A percentile compares a stretch with the other conserved stretches of the same genome.
Conservation (phyloP, 1,139 yeast genomes). For the Saccharomyces hybrid region DNA sequence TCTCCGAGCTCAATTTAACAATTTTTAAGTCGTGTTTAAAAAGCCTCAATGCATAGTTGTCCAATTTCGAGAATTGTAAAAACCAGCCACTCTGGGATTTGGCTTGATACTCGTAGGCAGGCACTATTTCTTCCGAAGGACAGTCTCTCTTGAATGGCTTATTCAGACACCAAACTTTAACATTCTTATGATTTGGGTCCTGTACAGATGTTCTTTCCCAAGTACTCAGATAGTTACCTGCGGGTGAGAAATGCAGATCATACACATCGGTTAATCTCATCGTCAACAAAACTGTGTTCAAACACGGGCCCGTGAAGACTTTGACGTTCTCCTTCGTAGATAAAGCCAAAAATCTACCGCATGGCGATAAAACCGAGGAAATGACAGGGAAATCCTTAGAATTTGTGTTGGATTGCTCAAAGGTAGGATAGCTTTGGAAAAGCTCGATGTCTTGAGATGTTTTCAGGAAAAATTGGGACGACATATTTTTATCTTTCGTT, state of each 20-base stretch:
- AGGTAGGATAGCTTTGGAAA: slow-evolving; percentile 35
- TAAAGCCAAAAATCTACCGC: slow-evolving; percentile 52
- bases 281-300: slow-evolving; percentile 38
- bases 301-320: slow-evolving; percentile 50
- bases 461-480: slow-evolving; percentile 33
- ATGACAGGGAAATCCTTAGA: slow-evolving; percentile 40
- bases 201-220: slow-evolving; percentile 83
- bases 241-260: slow-evolving; percentile 81
- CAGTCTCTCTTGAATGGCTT: slow-evolving; percentile 21
- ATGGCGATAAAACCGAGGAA: slow-evolving; percentile 37
- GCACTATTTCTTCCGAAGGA: slow-evolving; percentile 33
- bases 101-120: slow-evolving; percentile 62
- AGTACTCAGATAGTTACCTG: slow-evolving; percentile 75
- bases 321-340: slow-evolving; percentile 49
- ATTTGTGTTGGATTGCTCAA: slow-evolving; percentile 33
- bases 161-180: slow-evolving; percentile 59
- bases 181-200: slow-evolving; percentile 62
- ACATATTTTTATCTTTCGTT: slow-evolving; percentile 14
- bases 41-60: slow-evolving; percentile 27
- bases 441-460: slow-evolving; percentile 30
- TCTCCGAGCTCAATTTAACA: slow-evolving; percentile 53
- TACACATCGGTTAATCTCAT: slow-evolving; percentile 56
- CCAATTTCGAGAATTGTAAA: slow-evolving; percentile 31
- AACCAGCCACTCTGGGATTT: slow-evolving; percentile 83
- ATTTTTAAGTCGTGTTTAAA: slow-evolving; percentile 28